Evolutionary conservation across 148 eudicot species (phyloP), one percentile per base, ranked within the genome.

Genomic region (Tetragonia tetragonoides): DNA sequence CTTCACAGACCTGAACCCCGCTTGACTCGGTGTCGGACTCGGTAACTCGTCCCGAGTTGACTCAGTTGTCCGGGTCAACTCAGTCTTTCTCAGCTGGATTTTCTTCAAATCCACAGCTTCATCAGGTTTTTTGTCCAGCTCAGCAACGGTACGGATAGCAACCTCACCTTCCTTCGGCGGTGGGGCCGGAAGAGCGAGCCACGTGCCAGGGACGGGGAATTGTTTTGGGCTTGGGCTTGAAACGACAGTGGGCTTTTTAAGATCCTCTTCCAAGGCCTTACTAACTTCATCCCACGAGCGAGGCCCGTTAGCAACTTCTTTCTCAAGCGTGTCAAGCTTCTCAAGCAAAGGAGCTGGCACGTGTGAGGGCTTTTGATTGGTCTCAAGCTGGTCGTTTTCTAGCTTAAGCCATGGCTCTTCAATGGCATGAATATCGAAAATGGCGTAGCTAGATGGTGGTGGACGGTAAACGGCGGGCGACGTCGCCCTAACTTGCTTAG

Each of bases 271-370:
- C 63, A 95, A 76, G 62, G 85, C 96, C 76, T 90, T 95, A 82
- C 97, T 95, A 23, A 93, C 92, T 63, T 95, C 97, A 8, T 93
- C 97, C 99, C 99, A 95, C n/a, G 97, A 24, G 70, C 88, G 86
- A 44, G 99, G 97, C n/a, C 81, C 88, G n/a, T 84, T 87, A 56
- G 87, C 80, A 2, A 8, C 73, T 10, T 81, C 83, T 68, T 74
- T 71, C 73, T 93, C 98, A 34, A 88, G 77, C 65, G 82, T 81
- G 66, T 87, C 81, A 68, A 95, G 91, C 88, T 95, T 95, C 71
- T 91, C 96, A 1, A 91, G 91, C 38, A 95, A 60, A 2, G 87
- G 90, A 16, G 82, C 71, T 1, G 96, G 96, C 75, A 90, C 86
- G 74, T 80, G 84, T 0, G 86, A 70, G 51, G 90, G 66, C 37